These are phyloP conservation scores for Colletotrichum ledebouriae DNA, from an alignment of 2,329 filamentous ascomycete genomes.

Conservation along the genomic window DNA sequence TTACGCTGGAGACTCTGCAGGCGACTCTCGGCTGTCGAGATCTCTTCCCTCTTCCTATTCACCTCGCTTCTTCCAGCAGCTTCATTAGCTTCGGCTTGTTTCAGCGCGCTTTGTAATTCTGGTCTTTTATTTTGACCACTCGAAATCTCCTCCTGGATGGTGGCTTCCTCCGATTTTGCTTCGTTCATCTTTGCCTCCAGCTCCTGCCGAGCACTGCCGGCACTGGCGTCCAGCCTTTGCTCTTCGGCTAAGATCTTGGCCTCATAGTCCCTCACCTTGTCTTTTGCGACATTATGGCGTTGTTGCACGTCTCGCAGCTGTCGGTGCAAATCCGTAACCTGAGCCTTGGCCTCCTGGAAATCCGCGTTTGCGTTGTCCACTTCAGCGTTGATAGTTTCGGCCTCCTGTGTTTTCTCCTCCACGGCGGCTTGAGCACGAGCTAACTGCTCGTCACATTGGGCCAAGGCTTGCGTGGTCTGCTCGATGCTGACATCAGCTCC, in stretches of 20 bases:
- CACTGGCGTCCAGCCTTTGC: conserved; percentile 73
- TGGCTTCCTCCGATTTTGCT: conserved; percentile 43
- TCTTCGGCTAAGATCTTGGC: conserved; percentile 68
- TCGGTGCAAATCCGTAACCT: conserved; percentile 69
- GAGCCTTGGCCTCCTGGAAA: conserved; percentile 65
- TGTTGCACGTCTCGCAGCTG: conserved; percentile 72
- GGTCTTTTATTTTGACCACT: conserved; percentile 12
- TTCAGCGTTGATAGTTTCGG: conserved; percentile 10
- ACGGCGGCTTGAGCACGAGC: conserved; percentile 12
- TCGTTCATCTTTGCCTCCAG: conserved; percentile 49
- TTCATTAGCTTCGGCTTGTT: conserved; percentile 15
- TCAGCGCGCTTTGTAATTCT: conserved; percentile 14
- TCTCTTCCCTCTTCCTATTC: conserved; percentile 44
- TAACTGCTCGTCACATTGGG: conserved; percentile 34
- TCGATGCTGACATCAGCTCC: conserved; percentile 59
- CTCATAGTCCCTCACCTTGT: conserved; percentile 60
- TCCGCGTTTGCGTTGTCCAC: conserved; percentile 47
- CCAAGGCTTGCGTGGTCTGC: conserved; percentile 56
- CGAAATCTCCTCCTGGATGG: conserved; percentile 38
- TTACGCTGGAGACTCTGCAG: conserved; percentile 31
- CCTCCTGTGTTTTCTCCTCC: conserved; percentile 22
- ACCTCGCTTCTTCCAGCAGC: conserved; percentile 13
- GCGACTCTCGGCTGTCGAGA: conserved; percentile 31
- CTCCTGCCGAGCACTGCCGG: conserved; percentile 75
- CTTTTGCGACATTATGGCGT: conserved; percentile 67